Evolutionary conservation across 2,329 filamentous ascomycete species (phyloP).

Genomic region (Phyllosticta citrichinensis): DNA sequence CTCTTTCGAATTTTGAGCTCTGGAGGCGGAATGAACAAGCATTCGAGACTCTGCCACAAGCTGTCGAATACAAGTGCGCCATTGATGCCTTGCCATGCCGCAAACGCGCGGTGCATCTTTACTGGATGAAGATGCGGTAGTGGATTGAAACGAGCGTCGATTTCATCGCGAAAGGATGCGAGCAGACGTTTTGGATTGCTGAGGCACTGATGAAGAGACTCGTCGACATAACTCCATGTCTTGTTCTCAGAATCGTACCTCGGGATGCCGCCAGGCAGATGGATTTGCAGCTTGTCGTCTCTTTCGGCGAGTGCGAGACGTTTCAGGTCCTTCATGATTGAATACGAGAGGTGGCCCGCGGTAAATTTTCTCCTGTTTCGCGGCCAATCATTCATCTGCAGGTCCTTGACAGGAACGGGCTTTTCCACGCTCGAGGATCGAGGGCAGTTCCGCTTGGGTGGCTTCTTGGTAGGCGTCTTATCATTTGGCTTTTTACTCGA

Average conservation of each 20-base stretch:
- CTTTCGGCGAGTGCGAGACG: conserved; percentile 12
- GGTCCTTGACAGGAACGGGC: not conserved
- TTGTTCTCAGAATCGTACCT: not conserved
- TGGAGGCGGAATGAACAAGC: conserved; percentile 26
- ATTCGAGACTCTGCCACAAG: conserved; percentile 22
- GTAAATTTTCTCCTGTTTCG: conserved; percentile 6
- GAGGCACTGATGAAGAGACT: conserved; percentile 1
- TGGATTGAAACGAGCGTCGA: not conserved
- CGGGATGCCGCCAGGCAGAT: not conserved
- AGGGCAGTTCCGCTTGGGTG: not conserved
- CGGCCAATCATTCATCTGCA: not conserved
- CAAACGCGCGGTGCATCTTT: conserved; percentile 22
- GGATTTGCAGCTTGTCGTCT: not conserved
- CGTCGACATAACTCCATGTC: conserved; percentile 1
- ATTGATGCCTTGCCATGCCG: conserved; percentile 23
- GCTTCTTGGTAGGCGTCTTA: not conserved
- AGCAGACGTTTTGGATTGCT: conserved; percentile 4
- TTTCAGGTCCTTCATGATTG: conserved; percentile 22
- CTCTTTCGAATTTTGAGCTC: conserved; percentile 21
- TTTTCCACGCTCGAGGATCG: not conserved
- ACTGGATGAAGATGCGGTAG: conserved; percentile 18
- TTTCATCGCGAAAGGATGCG: conserved; percentile 3
- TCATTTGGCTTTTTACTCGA: not conserved
- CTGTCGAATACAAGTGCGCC: conserved; percentile 28
- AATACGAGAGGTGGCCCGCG: conserved; percentile 18